A percentile compares a stretch with the other conserved stretches of the same genome.
phyloP scores from a whole-genome alignment of 805 yeast genomes.

The Wickerhamomyces queroliae region DNA sequence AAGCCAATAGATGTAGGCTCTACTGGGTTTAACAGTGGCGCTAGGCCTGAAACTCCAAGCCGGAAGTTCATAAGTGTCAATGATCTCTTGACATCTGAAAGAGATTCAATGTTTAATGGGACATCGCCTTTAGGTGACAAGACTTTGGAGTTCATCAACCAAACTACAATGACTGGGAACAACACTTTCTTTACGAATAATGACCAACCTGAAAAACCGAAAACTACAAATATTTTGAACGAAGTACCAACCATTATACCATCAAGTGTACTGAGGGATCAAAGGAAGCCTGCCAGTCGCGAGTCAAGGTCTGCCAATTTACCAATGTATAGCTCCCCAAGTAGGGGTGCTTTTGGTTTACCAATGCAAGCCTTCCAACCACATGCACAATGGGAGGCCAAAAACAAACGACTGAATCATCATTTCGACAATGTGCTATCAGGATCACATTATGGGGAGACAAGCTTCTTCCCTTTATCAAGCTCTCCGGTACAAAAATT shows the following conservation, averaged over 20 bases:
- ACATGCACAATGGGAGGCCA: not conserved
- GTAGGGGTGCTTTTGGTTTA: not conserved
- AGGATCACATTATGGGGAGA: not conserved
- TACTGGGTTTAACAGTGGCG: not conserved
- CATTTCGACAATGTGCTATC: not conserved
- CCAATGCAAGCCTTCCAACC: not conserved
- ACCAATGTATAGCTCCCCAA: not conserved
- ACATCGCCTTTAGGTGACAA: not conserved
- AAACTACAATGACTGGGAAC: not conserved
- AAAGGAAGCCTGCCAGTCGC: not conserved
- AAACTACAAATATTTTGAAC: too few species aligned
- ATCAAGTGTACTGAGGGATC: not conserved
- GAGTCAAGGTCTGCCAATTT: not conserved
- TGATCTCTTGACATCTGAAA: not conserved
- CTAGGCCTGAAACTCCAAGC: too few species aligned
- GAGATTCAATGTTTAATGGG: not conserved
- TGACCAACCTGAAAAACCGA: not conserved
- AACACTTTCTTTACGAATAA: not conserved
- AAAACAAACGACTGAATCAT: too few species aligned
- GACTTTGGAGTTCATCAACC: not conserved
- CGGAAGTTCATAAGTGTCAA: not conserved
- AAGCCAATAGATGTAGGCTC: not conserved
- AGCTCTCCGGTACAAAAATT: slow-evolving; percentile 13
- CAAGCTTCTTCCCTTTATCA: slow-evolving; percentile 3
- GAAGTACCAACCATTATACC: not conserved